phyloP scores from a whole-genome alignment of 1,284 basidiomycete species.

The Sanguinoderma infundibulare region DNA sequence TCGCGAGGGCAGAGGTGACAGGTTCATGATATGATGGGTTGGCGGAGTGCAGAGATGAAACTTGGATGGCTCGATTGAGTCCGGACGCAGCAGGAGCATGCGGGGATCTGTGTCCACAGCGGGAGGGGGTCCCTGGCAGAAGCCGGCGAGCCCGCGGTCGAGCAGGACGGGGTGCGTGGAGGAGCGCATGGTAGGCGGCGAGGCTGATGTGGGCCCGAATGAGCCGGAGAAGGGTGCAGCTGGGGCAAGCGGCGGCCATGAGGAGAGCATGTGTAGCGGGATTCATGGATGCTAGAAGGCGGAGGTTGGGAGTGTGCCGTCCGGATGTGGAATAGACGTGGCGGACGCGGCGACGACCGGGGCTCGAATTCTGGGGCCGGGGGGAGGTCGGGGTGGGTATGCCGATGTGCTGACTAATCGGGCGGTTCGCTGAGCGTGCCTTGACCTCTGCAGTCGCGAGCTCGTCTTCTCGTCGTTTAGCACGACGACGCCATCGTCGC shows the following conservation, averaged over 20 bases:
- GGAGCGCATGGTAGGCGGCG: not conserved
- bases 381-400: slow-evolving; percentile 9
- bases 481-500: slow-evolving; percentile 28
- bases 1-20: slow-evolving; percentile 20
- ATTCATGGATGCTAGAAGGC: slow-evolving; percentile 15
- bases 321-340: not conserved
- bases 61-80: slow-evolving; percentile 3
- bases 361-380: slow-evolving; percentile 13
- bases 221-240: slow-evolving; percentile 13
- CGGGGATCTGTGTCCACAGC: not conserved
- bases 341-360: not conserved
- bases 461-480: slow-evolving; percentile 28
- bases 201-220: not conserved
- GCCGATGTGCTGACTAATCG: slow-evolving; percentile 30
- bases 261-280: slow-evolving; percentile 21
- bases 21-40: slow-evolving; percentile 15
- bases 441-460: slow-evolving; percentile 27
- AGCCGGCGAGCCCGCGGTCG: slow-evolving; percentile 1
- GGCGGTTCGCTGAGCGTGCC: slow-evolving; percentile 23
- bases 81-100: not conserved
- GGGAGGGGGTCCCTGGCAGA: not conserved
- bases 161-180: not conserved
- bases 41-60: slow-evolving; percentile 16
- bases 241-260: slow-evolving; percentile 16
- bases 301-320: not conserved